A percentile compares a stretch with the other conserved stretches of the same genome.
Conservation (phyloP, 2,329 filamentous ascomycete genomes). For the Aspergillus pseudoterreus region DNA sequence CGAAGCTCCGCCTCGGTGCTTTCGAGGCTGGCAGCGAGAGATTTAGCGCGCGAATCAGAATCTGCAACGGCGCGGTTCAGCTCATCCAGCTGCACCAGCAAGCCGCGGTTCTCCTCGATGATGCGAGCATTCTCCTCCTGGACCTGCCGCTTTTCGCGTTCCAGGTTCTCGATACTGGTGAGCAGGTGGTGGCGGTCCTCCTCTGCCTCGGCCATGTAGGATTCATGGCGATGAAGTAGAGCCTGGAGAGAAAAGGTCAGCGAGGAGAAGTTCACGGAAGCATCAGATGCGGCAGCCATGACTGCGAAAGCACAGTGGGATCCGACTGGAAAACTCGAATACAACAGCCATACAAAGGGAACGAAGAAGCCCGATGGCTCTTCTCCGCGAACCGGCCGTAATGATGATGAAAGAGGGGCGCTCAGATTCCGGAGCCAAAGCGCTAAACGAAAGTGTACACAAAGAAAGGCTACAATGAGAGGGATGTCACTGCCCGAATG, state of each 20-base stretch:
- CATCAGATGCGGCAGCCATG: constrained; percentile 22
- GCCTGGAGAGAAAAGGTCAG: constrained; percentile 79
- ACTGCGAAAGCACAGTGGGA: constrained; percentile 28
- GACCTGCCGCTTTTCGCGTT: constrained; percentile 67
- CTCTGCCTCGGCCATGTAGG: constrained; percentile 89
- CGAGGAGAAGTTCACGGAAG: constrained; percentile 40
- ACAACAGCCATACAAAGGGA: constrained; percentile 20
- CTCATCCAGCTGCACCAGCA: constrained; percentile 79
- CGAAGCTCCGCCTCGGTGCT: constrained; percentile 75
- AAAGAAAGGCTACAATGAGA: background rate
- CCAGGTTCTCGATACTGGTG: constrained; percentile 69
- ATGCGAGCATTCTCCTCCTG: constrained; percentile 73
- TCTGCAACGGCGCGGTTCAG: constrained; percentile 76
- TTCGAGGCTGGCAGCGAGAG: constrained; percentile 70
- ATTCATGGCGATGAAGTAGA: constrained; percentile 84
- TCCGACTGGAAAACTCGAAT: constrained; percentile 22
- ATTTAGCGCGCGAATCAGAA: constrained; percentile 74
- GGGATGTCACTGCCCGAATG: background rate
- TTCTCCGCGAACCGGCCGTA: background rate
- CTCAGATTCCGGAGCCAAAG: constrained; percentile 11
- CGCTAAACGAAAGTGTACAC: constrained; percentile 5
- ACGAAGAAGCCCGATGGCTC: background rate
- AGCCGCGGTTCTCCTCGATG: constrained; percentile 74
- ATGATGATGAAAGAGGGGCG: background rate
- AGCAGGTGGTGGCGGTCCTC: constrained; percentile 73